A percentile compares a stretch with the other conserved stretches of the same genome.
phyloP scores from a whole-genome alignment of 129 eudicot species.

The Ambrosia trifida region DNA sequence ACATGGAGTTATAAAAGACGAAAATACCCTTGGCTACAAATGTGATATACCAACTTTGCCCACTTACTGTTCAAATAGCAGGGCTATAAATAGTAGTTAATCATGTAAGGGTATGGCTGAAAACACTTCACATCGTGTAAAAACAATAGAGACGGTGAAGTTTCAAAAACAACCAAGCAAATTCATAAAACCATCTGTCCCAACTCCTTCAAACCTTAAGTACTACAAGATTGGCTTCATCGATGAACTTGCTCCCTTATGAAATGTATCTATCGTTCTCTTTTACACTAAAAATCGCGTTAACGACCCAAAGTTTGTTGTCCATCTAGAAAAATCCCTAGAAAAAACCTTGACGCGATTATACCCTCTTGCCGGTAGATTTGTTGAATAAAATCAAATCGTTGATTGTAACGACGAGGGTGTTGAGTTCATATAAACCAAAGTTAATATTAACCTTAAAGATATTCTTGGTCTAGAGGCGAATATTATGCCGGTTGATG shows the following conservation, averaged over 20 bases:
- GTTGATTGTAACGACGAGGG: conserved; percentile 6
- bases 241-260: not conserved
- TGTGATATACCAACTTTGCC: too few relatives aligned
- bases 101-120: too few relatives aligned
- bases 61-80: too few relatives aligned
- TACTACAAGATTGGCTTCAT: not conserved
- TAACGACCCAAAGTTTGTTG: not conserved
- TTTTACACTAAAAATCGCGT: not conserved
- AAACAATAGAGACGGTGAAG: not conserved
- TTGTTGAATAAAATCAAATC: not conserved
- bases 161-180: not conserved
- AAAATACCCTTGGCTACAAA: too few relatives aligned
- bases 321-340: not conserved
- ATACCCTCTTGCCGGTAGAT: conserved; percentile 3
- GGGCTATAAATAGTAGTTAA: too few relatives aligned
- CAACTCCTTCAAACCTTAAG: conserved; percentile 4
- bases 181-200: conserved; percentile 6
- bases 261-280: not conserved
- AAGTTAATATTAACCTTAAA: conserved; percentile 4
- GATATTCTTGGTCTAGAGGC: not conserved
- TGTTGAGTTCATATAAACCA: conserved; percentile 7
- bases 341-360: not conserved
- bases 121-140: too few relatives aligned
- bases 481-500: not conserved
- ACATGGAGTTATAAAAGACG: too few relatives aligned